A percentile compares a stretch with the other conserved stretches of the same genome.
Evolutionary conservation across 1,284 basidiomycete genomes (phyloP).

Genomic region (Anthracocystis panici-leucophaei): DNA sequence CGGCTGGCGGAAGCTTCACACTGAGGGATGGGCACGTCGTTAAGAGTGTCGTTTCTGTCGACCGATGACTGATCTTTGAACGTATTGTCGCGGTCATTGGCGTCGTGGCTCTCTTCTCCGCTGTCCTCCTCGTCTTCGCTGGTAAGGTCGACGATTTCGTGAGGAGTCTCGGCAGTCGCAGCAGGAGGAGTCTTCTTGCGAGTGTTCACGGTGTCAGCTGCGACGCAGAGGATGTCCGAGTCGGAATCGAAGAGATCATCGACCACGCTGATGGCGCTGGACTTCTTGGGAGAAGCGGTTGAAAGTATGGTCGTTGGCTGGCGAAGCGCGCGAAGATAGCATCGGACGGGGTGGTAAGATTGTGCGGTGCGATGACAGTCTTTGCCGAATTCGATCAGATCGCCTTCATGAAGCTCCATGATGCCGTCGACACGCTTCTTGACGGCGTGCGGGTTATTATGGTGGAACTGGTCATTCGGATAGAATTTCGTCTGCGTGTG

Average conservation of each 20-base stretch:
- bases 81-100: background rate
- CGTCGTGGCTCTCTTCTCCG: conserved; percentile 2
- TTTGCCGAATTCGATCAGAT: conserved; percentile 35
- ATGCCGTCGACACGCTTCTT: conserved; percentile 8
- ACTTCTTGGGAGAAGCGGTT: background rate
- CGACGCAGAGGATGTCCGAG: conserved; percentile 28
- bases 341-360: conserved; percentile 22
- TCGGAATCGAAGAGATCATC: conserved; percentile 32
- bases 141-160: conserved; percentile 16
- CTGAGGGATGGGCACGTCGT: background rate
- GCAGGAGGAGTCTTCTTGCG: background rate
- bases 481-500: background rate
- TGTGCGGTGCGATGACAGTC: conserved; percentile 1
- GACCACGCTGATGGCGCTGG: conserved; percentile 5
- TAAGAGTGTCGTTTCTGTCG: background rate
- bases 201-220: conserved; percentile 11
- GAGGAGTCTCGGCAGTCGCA: conserved; percentile 1
- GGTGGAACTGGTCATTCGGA: background rate
- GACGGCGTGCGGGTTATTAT: background rate
- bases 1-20: too few relatives aligned
- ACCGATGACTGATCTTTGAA: background rate
- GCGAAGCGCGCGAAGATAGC: conserved; percentile 17
- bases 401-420: conserved; percentile 10
- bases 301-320: background rate
- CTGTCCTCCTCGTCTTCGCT: conserved; percentile 16